A percentile compares a stretch with the other conserved stretches of the same genome.
These are phyloP conservation scores for Aspergillus tubingensis DNA, from an alignment of 2,329 filamentous ascomycete species.

Conservation along the genomic window DNA sequence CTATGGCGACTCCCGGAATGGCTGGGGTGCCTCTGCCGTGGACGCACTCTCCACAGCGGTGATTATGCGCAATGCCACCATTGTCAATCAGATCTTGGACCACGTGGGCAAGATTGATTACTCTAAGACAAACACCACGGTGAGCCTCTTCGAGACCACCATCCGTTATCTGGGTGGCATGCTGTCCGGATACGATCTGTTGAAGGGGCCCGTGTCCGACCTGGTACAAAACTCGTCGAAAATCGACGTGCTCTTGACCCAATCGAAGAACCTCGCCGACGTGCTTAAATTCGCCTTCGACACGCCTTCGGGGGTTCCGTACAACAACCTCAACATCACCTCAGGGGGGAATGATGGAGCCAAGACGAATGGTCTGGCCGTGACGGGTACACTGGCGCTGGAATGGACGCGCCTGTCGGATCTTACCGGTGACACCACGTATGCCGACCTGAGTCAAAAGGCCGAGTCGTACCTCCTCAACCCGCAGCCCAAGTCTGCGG, in stretches of 20 bases:
- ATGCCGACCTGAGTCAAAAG: slow-evolving; percentile 66
- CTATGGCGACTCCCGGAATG: slow-evolving; percentile 71
- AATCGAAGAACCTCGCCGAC: slow-evolving; percentile 70
- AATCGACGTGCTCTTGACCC: slow-evolving; percentile 63
- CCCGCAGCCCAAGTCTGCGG: slow-evolving; percentile 61
- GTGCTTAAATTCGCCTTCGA: slow-evolving; percentile 76
- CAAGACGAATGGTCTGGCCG: slow-evolving; percentile 70
- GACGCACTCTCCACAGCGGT: slow-evolving; percentile 80
- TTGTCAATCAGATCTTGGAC: slow-evolving; percentile 70
- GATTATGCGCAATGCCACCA: slow-evolving; percentile 69
- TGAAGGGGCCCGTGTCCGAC: slow-evolving; percentile 65
- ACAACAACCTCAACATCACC: slow-evolving; percentile 66
- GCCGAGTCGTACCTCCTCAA: slow-evolving; percentile 70
- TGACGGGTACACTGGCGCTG: slow-evolving; percentile 73
- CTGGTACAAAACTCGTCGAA: slow-evolving; percentile 51
- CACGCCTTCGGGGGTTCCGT: slow-evolving; percentile 72
- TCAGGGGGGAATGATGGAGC: slow-evolving; percentile 54
- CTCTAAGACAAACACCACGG: slow-evolving; percentile 57
- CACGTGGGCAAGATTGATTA: slow-evolving; percentile 74
- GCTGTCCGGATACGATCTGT: slow-evolving; percentile 68
- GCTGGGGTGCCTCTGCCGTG: slow-evolving; percentile 80
- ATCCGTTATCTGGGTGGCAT: slow-evolving; percentile 85
- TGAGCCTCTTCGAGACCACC: slow-evolving; percentile 87
- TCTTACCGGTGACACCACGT: slow-evolving; percentile 67
- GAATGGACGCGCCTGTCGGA: slow-evolving; percentile 84